Evolutionary conservation across 805 yeast genomes (phyloP), one percentile per base, ranked within the genome.

Genomic region (Starmerella stellata): DNA sequence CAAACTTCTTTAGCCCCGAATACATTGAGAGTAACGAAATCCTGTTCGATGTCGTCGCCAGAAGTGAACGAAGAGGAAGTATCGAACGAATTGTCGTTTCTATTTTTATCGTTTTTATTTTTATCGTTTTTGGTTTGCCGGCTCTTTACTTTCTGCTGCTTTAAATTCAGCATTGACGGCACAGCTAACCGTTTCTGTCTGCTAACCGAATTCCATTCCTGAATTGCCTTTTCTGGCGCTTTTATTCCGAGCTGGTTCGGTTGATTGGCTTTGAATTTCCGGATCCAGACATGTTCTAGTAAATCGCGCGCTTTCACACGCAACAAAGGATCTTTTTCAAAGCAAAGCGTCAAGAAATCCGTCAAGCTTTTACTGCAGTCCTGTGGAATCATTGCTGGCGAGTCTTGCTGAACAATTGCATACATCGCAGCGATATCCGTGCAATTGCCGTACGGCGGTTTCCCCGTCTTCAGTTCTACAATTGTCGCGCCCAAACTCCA

Each of bases 401-500:
- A 66, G 15, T 72, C 77, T 37, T 78, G 81, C 4, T 76, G 70
- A 0, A 81, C 93, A 37, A 81, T 77, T 0, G 90, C 83, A 59
- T 78, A 92, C 41, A 81, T 62, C 0, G 90, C 81, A 1, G 81
- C 77, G 74, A 79, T 74, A 8, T 78, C 76, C 41, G 74, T 73
- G 37, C 74, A 60, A 34, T 80, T 74, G 44, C 76, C 75, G 51
- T 81, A 82, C 0, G 95, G 95, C 0, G 98, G 96, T 36, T 72
- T 67, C 0, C 82, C 93, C 0, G 93, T 77, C 37, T 81, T 61
- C 31, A 90, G 62, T 55, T 90, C 98, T 2, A 87, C 71, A 3
- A 85, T 70, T 0, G 96, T 87, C n/a, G 95, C 92, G 2, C 96
- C 98, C 21, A 90, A 58, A 5, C 93, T 79, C 96, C 67, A 63